phyloP scores from a whole-genome alignment of 1,139 yeast species.

The Protomyces inundatus region DNA sequence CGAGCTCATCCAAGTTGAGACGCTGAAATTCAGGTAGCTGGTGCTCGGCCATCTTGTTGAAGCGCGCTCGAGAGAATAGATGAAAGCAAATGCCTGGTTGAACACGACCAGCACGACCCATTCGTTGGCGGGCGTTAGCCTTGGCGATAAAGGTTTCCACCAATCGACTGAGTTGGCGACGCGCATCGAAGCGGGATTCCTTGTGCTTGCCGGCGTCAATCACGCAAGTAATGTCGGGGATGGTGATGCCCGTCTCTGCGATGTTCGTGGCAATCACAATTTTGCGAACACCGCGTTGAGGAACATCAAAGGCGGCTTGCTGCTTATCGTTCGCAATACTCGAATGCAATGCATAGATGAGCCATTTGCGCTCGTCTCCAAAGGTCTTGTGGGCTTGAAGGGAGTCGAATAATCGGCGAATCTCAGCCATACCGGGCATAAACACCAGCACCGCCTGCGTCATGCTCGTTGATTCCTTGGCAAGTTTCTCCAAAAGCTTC shows the following conservation, averaged over 20 bases:
- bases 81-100: conserved; percentile 66
- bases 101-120: conserved; percentile 88
- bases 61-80: conserved; percentile 54
- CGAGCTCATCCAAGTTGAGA: conserved; percentile 64
- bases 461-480: conserved; percentile 37
- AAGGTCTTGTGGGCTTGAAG: conserved; percentile 51
- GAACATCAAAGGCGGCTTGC: conserved; percentile 54
- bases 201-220: conserved; percentile 72
- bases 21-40: conserved; percentile 77
- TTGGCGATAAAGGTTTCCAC: conserved; percentile 69
- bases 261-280: conserved; percentile 75
- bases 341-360: conserved; percentile 64
- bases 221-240: conserved; percentile 78
- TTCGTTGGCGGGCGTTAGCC: conserved; percentile 71
- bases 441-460: conserved; percentile 59
- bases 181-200: conserved; percentile 55
- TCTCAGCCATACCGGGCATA: conserved; percentile 76
- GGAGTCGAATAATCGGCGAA: conserved; percentile 61
- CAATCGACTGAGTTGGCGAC: conserved; percentile 56
- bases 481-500: conserved; percentile 17
- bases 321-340: conserved; percentile 62
- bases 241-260: conserved; percentile 67
- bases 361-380: conserved; percentile 49
- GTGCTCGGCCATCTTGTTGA: conserved; percentile 48
- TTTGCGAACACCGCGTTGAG: conserved; percentile 52